Percentiles rank a stretch among this genome's conserved stretches.
Evolutionary conservation across 1,284 basidiomycete species (phyloP).

Genomic region (Irpex rosettiformis): DNA sequence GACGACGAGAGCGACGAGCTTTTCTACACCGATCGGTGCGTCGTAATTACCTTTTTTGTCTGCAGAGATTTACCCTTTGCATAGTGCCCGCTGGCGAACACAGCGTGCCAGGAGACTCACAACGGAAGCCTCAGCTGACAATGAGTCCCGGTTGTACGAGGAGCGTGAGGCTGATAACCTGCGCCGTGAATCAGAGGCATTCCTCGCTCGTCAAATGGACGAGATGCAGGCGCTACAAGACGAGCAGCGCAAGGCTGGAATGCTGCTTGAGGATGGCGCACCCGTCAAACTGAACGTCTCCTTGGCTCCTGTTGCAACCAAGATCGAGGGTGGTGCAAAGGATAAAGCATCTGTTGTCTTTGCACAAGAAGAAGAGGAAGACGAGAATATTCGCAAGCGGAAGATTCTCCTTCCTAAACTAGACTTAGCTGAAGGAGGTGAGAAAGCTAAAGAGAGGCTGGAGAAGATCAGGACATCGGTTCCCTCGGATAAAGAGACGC

Average conservation of each 20-base stretch:
- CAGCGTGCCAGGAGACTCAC: constrained; percentile 62
- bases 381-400: constrained; percentile 70
- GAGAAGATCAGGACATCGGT: constrained; percentile 71
- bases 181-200: constrained; percentile 82
- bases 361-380: constrained; percentile 81
- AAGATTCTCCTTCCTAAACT: constrained; percentile 82
- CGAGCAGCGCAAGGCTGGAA: constrained; percentile 82
- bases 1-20: constrained; percentile 87
- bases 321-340: constrained; percentile 41
- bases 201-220: constrained; percentile 86
- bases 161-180: constrained; percentile 82
- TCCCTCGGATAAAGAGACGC: constrained; percentile 65
- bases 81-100: constrained; percentile 72
- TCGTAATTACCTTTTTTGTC: constrained; percentile 2
- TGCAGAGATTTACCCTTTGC: background rate
- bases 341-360: constrained; percentile 57
- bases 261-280: constrained; percentile 87
- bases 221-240: constrained; percentile 86
- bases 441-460: constrained; percentile 74
- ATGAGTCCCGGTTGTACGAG: constrained; percentile 78
- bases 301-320: constrained; percentile 45
- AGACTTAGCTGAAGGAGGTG: constrained; percentile 77
- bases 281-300: constrained; percentile 82
- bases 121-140: constrained; percentile 77
- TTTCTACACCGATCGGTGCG: constrained; percentile 82